These are phyloP conservation scores for Chrysanthemum makinoi DNA, from an alignment of 129 eudicot genomes.

Conservation along the genomic window DNA sequence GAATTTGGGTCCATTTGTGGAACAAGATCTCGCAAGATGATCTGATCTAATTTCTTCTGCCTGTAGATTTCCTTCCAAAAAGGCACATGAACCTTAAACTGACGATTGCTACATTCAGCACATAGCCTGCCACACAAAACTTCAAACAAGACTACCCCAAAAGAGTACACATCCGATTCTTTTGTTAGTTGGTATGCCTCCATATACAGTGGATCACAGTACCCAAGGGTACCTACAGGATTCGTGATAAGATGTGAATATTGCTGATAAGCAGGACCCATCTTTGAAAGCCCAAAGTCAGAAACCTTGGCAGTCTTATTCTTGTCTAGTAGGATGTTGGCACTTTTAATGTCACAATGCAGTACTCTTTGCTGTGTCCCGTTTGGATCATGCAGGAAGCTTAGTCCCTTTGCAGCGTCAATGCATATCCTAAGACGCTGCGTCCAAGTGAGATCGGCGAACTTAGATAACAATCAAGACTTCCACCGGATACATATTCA, in stretches of 20 bases:
- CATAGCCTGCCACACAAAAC: slow-evolving; percentile 18
- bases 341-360: too few relatives aligned
- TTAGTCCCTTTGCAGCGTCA: too few relatives aligned
- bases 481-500: too few relatives aligned
- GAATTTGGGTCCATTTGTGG: not conserved
- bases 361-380: too few relatives aligned
- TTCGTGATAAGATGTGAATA: too few relatives aligned
- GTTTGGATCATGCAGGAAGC: too few relatives aligned
- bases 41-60: not conserved
- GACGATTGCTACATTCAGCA: not conserved
- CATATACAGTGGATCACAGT: not conserved
- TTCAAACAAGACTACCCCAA: slow-evolving; percentile 2
- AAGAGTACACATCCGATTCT: not conserved
- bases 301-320: not conserved
- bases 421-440: not conserved
- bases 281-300: slow-evolving; percentile 13
- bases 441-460: not conserved
- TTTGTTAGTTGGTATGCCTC: not conserved
- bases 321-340: too few relatives aligned
- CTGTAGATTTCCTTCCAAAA: not conserved
- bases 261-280: not conserved
- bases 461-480: not conserved
- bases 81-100: too few relatives aligned
- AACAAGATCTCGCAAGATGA: not conserved
- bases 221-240: too few relatives aligned